Conservation (phyloP, 768 basidiomycete genomes). For the Multifurca ochricompacta region DNA sequence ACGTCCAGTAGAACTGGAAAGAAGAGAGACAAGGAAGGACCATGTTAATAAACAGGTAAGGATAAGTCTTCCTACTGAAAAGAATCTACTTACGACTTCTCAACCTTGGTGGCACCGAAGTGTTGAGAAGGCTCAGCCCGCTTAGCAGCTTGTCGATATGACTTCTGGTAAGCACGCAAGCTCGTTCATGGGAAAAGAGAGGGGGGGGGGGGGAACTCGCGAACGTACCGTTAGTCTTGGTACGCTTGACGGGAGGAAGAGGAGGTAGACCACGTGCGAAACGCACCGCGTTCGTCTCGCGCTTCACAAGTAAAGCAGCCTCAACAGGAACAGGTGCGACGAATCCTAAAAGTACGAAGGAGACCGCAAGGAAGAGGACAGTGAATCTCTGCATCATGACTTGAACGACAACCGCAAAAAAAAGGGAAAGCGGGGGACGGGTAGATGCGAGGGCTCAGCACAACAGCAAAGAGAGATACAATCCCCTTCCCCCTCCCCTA, state of each 20-base stretch:
- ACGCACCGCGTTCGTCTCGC: not conserved
- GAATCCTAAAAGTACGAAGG: not conserved
- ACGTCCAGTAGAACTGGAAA: not conserved
- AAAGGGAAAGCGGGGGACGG: no score
- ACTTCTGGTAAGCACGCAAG: not conserved
- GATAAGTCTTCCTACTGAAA: not conserved
- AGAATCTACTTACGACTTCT: not conserved
- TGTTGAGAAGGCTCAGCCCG: no score
- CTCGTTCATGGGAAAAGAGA: no score
- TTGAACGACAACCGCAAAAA: not conserved
- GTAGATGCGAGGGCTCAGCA: no score
- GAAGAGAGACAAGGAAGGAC: not conserved
- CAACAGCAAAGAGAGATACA: no score
- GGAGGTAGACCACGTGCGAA: not conserved
- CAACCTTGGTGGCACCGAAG: no score
- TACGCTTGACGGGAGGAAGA: not conserved
- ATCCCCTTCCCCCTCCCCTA: no score
- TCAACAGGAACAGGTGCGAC: not conserved
- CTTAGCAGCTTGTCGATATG: not conserved
- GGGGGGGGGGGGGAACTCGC: accelerated
- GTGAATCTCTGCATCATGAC: not conserved
- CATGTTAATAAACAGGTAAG: not conserved
- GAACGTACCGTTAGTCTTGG: not conserved
- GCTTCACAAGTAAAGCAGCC: not conserved
- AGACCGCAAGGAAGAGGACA: not conserved